These are phyloP conservation scores for Chimonanthus praecox DNA, from an alignment of 164 flowering plant genomes.

Conservation along the genomic window DNA sequence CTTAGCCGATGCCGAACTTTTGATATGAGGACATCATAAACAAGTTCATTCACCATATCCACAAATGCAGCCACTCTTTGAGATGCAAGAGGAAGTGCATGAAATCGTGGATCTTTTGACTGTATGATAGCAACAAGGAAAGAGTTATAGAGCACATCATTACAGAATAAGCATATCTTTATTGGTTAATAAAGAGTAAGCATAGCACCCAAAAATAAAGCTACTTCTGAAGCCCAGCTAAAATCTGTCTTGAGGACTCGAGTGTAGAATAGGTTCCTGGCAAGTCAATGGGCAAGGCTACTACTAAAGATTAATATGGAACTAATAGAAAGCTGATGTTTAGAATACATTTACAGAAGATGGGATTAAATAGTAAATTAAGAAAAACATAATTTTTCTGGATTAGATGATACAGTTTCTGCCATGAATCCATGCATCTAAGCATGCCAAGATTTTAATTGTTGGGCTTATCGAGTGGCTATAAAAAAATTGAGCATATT, in stretches of 20 bases:
- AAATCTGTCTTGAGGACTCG: not conserved
- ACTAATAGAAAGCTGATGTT: not conserved
- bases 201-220: too few relatives aligned
- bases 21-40: conserved; percentile 94
- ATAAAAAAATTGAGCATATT: not conserved
- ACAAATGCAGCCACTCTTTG: conserved; percentile 92
- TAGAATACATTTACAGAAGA: not conserved
- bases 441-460: not conserved
- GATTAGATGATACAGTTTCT: not conserved
- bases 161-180: too few relatives aligned
- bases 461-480: not conserved
- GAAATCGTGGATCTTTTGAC: conserved; percentile 98
- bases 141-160: not conserved
- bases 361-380: not conserved
- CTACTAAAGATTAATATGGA: not conserved
- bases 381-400: not conserved
- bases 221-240: not conserved
- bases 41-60: conserved; percentile 93
- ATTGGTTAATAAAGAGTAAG: too few relatives aligned
- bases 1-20: conserved; percentile 88
- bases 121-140: conserved; percentile 32
- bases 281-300: not conserved
- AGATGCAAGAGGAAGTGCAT: conserved; percentile 91
- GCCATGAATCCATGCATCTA: not conserved
- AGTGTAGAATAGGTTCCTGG: not conserved